Evolutionary conservation across 345 rosid genomes (phyloP).

Genomic region (Brassica nigra): DNA sequence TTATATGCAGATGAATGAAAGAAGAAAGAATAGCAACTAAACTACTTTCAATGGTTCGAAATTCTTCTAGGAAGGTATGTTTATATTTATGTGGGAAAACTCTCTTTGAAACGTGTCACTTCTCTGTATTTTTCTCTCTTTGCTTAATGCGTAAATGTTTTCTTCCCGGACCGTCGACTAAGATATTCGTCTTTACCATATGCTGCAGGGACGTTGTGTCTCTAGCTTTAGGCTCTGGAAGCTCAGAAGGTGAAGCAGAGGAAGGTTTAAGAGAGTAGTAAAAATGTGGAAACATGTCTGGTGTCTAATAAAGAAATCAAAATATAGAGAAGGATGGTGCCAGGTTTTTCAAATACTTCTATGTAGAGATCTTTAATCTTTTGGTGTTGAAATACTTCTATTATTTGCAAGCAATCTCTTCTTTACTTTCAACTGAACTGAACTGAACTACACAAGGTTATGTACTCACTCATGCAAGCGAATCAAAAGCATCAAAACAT

Average conservation of each 20-base stretch:
- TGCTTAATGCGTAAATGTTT: too few species aligned
- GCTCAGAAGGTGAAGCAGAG: neutral
- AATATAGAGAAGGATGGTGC: neutral
- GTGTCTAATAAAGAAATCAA: neutral
- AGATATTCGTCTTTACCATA: neutral
- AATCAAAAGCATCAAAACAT: neutral
- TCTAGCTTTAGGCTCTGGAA: neutral
- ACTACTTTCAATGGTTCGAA: neutral
- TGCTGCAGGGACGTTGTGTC: neutral
- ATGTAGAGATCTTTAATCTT: neutral
- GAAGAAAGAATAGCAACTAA: neutral
- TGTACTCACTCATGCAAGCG: neutral
- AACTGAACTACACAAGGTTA: neutral
- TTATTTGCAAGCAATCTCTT: neutral
- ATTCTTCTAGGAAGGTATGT: neutral
- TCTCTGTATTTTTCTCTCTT: neutral
- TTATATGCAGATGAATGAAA: neutral
- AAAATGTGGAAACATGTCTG: neutral
- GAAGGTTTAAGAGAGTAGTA: too few species aligned
- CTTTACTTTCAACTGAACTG: neutral
- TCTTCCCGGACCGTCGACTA: neutral
- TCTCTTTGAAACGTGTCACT: neutral
- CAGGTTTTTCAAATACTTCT: neutral
- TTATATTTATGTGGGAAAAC: too few species aligned
- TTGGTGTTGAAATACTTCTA: neutral